Percentiles rank a stretch among this genome's conserved stretches.
phyloP scores from a whole-genome alignment of 2,329 filamentous ascomycete genomes.

The Plectosphaerella sp. region DNA sequence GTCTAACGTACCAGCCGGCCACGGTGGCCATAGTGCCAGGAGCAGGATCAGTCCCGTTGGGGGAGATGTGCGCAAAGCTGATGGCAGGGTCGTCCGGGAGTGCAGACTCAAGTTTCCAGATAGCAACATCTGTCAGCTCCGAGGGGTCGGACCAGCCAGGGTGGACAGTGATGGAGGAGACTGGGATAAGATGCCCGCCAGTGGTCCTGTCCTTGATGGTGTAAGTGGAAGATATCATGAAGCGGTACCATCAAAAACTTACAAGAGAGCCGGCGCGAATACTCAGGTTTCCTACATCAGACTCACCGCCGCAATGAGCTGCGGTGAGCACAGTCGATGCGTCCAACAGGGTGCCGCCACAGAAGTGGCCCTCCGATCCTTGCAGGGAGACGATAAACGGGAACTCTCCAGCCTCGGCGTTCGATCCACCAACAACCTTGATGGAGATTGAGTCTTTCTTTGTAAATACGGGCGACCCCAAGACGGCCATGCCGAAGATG shows the following conservation, averaged over 20 bases:
- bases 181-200: slow-evolving; percentile 18
- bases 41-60: slow-evolving; percentile 19
- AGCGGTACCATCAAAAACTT: too few relatives aligned
- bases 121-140: slow-evolving; percentile 21
- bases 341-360: slow-evolving; percentile 23
- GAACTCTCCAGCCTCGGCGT: slow-evolving; percentile 20
- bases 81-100: slow-evolving; percentile 16
- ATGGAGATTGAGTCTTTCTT: background rate
- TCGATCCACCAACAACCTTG: slow-evolving; percentile 19
- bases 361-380: slow-evolving; percentile 14
- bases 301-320: slow-evolving; percentile 21
- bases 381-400: slow-evolving; percentile 24
- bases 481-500: background rate
- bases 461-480: background rate
- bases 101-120: slow-evolving; percentile 20
- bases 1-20: slow-evolving; percentile 21
- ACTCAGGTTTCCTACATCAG: slow-evolving; percentile 10
- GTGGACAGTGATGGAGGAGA: slow-evolving; percentile 18
- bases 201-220: slow-evolving; percentile 13
- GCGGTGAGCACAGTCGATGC: slow-evolving; percentile 25
- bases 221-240: too few relatives aligned
- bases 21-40: slow-evolving; percentile 13
- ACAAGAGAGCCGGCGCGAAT: slow-evolving; percentile 20
- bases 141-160: slow-evolving; percentile 15
- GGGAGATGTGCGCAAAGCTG: slow-evolving; percentile 17